Evolutionary conservation across 106 monocot species (phyloP).

Genomic region (Acorus gramineus): DNA sequence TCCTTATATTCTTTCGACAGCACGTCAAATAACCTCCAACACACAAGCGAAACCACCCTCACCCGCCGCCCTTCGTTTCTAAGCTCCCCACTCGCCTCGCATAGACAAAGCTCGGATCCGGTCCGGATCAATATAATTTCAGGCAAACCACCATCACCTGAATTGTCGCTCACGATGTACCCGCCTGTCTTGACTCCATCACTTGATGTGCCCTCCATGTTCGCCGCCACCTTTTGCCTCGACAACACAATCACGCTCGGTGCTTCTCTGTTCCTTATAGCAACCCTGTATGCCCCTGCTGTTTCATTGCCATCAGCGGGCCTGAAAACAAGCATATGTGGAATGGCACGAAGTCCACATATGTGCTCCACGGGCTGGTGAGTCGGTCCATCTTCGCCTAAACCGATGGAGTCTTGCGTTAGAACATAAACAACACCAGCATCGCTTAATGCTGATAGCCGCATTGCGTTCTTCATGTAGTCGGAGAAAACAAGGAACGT

Average conservation of each 20-base stretch:
- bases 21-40: constrained; percentile 30
- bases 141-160: constrained; percentile 2
- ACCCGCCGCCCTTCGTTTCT: constrained; percentile 18
- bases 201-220: constrained; percentile 16
- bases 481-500: constrained; percentile 37
- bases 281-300: constrained; percentile 24
- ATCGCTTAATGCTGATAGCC: constrained; percentile 29
- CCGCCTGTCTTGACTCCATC: constrained; percentile 20
- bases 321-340: constrained; percentile 18
- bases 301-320: constrained; percentile 37
- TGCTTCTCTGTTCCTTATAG: constrained; percentile 9
- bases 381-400: constrained; percentile 30
- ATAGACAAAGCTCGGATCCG: constrained; percentile 28
- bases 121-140: constrained; percentile 28
- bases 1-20: constrained; percentile 21
- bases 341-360: constrained; percentile 24
- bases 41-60: constrained; percentile 35
- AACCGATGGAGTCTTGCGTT: constrained; percentile 35
- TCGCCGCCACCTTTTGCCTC: constrained; percentile 25
- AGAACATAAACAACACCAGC: constrained; percentile 30
- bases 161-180: constrained; percentile 26
- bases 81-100: constrained; percentile 17
- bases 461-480: constrained; percentile 37
- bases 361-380: constrained; percentile 32
- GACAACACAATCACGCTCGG: constrained; percentile 23